A percentile compares a stretch with the other conserved stretches of the same genome.
Evolutionary conservation across 805 yeast species (phyloP).

Genomic region (Cyberlindnera amylophila): DNA sequence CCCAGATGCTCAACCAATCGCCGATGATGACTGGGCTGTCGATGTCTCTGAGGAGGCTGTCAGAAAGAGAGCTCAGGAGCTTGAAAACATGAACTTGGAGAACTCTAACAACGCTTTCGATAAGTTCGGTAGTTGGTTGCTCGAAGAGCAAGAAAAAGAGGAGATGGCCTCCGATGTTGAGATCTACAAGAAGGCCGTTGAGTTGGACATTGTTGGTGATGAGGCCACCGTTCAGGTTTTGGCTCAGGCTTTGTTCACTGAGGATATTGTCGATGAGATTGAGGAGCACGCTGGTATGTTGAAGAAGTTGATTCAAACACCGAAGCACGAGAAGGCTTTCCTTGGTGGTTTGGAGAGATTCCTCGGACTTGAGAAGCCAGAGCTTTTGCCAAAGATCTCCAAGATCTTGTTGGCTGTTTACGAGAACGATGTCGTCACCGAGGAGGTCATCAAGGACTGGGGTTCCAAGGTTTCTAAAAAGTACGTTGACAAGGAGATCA

Average conservation of each 20-base stretch:
- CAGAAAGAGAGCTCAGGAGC: constrained; percentile 82
- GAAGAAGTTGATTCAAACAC: constrained; percentile 64
- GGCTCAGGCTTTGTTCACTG: constrained; percentile 85
- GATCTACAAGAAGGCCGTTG: constrained; percentile 84
- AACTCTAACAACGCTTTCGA: constrained; percentile 47
- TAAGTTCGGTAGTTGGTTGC: constrained; percentile 87
- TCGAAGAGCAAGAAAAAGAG: constrained; percentile 42
- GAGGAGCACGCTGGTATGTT: constrained; percentile 78
- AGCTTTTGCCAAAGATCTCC: constrained; percentile 68
- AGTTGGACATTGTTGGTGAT: constrained; percentile 65
- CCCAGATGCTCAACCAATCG: constrained; percentile 57
- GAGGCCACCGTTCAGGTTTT: constrained; percentile 84
- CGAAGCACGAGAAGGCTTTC: constrained; percentile 78
- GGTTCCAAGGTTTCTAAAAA: constrained; percentile 91
- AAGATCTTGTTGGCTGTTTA: constrained; percentile 78
- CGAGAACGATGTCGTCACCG: constrained; percentile 79
- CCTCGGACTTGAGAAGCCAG: constrained; percentile 76
- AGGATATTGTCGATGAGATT: constrained; percentile 68
- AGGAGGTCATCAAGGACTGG: constrained; percentile 77
- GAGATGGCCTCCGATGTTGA: constrained; percentile 81
- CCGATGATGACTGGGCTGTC: constrained; percentile 95
- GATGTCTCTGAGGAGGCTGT: constrained; percentile 97
- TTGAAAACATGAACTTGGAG: constrained; percentile 58
- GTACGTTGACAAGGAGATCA: constrained; percentile 85
- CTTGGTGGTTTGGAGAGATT: constrained; percentile 96